Conservation (phyloP, 2,329 filamentous ascomycete species). For the Aspergillus alliaceus region DNA sequence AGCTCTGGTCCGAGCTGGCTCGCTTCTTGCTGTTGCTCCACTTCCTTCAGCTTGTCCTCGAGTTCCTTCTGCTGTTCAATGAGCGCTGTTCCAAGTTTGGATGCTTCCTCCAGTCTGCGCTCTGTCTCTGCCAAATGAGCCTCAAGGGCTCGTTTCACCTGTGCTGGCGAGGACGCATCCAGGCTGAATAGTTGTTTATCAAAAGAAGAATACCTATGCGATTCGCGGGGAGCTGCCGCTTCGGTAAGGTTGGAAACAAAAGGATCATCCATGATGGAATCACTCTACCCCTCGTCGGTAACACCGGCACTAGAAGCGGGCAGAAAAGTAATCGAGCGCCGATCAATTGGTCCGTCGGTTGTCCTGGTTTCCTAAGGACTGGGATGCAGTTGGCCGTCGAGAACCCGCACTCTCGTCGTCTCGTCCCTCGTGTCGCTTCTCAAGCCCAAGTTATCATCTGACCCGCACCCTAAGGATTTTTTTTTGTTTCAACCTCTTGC, state of each 20-base stretch:
- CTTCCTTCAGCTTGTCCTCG: slow-evolving; percentile 76
- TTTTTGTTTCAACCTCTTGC: slow-evolving; percentile 2
- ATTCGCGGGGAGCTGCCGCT: slow-evolving; percentile 40
- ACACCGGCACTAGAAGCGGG: slow-evolving; percentile 10
- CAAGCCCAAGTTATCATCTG: slow-evolving; percentile 32
- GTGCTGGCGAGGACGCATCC: slow-evolving; percentile 78
- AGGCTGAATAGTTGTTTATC: slow-evolving; percentile 78
- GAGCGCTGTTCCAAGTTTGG: slow-evolving; percentile 81
- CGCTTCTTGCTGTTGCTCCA: slow-evolving; percentile 74
- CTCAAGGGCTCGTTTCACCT: slow-evolving; percentile 84
- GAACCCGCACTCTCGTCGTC: slow-evolving; percentile 23
- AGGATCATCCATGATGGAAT: slow-evolving; percentile 52
- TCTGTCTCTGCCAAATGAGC: slow-evolving; percentile 92
- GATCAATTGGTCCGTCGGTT: not conserved
- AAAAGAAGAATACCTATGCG: slow-evolving; percentile 77
- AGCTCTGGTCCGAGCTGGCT: slow-evolving; percentile 80
- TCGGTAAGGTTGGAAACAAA: slow-evolving; percentile 55
- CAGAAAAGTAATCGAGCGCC: slow-evolving; percentile 4
- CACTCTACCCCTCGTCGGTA: slow-evolving; percentile 13
- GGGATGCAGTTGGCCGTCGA: slow-evolving; percentile 24
- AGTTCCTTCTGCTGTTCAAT: slow-evolving; percentile 85
- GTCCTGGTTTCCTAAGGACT: slow-evolving; percentile 14
- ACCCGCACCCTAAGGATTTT: slow-evolving; percentile 6
- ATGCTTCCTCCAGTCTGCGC: slow-evolving; percentile 85
- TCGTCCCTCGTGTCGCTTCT: slow-evolving; percentile 21